Conservation (phyloP, 2,329 filamentous ascomycete genomes). For the Aspergillus viridinutans region DNA sequence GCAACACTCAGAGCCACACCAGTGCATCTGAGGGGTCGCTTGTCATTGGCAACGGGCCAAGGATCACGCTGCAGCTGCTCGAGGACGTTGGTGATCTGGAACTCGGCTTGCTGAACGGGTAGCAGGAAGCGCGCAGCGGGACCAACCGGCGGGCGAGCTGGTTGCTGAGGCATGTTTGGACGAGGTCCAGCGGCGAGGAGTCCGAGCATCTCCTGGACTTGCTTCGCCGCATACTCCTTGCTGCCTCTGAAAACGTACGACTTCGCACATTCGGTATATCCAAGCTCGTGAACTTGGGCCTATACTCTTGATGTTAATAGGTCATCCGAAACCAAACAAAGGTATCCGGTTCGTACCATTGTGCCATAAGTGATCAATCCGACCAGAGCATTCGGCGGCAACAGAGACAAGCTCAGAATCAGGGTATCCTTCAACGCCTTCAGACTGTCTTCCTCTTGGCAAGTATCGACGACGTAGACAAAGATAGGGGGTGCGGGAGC, state of each 20-base stretch:
- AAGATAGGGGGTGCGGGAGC: constrained; percentile 64
- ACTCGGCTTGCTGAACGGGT: constrained; percentile 92
- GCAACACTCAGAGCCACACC: constrained; percentile 96
- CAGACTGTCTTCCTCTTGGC: constrained; percentile 64
- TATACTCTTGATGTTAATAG: constrained; percentile 32
- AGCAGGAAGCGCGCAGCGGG: constrained; percentile 86
- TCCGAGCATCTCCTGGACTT: constrained; percentile 99
- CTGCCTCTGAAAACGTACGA: constrained; percentile 97
- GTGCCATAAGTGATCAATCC: constrained; percentile 72
- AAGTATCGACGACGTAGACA: constrained; percentile 65
- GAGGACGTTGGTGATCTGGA: constrained; percentile 91
- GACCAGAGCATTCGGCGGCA: constrained; percentile 61
- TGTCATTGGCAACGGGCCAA: constrained; percentile 93
- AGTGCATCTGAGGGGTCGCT: constrained; percentile 84
- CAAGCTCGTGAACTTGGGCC: constrained; percentile 96
- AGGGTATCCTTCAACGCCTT: constrained; percentile 64
- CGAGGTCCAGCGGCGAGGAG: constrained; percentile 68
- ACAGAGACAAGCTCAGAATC: constrained; percentile 61
- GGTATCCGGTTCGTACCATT: constrained; percentile 60
- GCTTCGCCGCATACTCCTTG: constrained; percentile 97
- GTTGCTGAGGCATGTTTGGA: constrained; percentile 66
- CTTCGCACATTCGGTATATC: constrained; percentile 96
- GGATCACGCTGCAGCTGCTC: constrained; percentile 96
- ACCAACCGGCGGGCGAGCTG: constrained; percentile 70
- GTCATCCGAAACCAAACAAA: constrained; percentile 5